Evolutionary conservation across 371 early-diverging fungal genomes (phyloP).

Genomic region (Thermomucor indicae-seudaticae): DNA sequence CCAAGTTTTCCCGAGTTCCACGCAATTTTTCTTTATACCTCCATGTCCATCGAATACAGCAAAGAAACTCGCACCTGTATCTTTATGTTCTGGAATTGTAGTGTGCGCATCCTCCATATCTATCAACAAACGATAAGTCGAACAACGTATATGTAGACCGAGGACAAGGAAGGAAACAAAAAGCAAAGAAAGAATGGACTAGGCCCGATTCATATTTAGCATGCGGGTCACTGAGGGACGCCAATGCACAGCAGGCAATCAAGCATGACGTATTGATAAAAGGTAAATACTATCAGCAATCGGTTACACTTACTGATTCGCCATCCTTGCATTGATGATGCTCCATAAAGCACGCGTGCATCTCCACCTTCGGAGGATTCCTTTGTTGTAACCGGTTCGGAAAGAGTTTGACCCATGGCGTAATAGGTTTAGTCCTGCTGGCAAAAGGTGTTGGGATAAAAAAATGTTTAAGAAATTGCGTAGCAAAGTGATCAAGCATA

Average conservation of each 20-base stretch:
- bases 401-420: conserved; percentile 97
- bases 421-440: no score
- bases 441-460: no score
- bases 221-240: background rate
- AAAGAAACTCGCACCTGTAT: conserved; percentile 73
- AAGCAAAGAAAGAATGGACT: no score
- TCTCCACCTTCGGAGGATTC: conserved; percentile 70
- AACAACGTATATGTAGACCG: background rate
- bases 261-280: background rate
- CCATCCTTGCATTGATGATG: conserved; percentile 98
- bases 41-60: conserved; percentile 98
- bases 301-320: conserved; percentile 75
- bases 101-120: conserved; percentile 98
- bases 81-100: conserved; percentile 67
- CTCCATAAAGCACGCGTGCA: conserved; percentile 75
- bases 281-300: background rate
- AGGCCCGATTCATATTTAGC: background rate
- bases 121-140: conserved; percentile 18
- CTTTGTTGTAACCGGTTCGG: conserved; percentile 91
- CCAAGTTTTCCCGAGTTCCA: background rate
- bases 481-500: no score
- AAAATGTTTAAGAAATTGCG: no score
- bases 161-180: no score
- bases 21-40: conserved; percentile 41
- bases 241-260: background rate